Evolutionary conservation across 1,139 yeast species (phyloP), one percentile per base, ranked within the genome.

Genomic region (Hansenula lynferdii): DNA sequence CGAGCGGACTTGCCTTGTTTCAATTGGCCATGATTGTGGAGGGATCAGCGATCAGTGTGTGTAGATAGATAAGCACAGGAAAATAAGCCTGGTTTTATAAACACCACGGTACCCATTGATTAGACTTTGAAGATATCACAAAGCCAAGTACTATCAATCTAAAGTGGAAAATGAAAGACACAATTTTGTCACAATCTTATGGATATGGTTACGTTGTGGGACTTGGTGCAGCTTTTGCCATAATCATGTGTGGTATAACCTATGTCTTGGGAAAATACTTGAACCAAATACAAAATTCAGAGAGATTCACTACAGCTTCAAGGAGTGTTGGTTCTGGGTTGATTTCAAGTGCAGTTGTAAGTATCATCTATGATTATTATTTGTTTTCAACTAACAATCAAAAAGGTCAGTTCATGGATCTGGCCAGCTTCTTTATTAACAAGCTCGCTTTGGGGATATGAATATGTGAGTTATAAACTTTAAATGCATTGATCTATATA

Each of bases 401-500:
- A n/a, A n/a, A n/a, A n/a, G n/a, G 69, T 65, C n/a, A 36, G 82
- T 28, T 76, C 85, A 9, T 67, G 71, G 71, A 62, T 67, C 14
- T 65, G 69, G 70, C 67, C 70, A 9, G 69, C 66, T 21, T 63
- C 70, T 15, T 48, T 67, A 28, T 52, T 66, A 33, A 60, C 65
- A 8, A 59, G 68, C 8, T 56, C 64, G 11, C 54, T 59, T 9
- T 57, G 63, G 66, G 53, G 61, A 21, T 66, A 65, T 39, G 70
- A 69, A 42, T 76, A 80, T 48, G 25, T 23, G 12, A 23, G 25
- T 23, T 8, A 8, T 21, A 9, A 21, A n/a, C n/a, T n/a, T n/a
- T n/a, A n/a, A n/a, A n/a, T n/a, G n/a, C n/a, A n/a, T n/a, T n/a
- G n/a, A n/a, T n/a, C n/a, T n/a, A n/a, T n/a, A n/a, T n/a, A n/a